phyloP scores from a whole-genome alignment of 2,329 filamentous ascomycete genomes.

The Cladophialophora psammophila region DNA sequence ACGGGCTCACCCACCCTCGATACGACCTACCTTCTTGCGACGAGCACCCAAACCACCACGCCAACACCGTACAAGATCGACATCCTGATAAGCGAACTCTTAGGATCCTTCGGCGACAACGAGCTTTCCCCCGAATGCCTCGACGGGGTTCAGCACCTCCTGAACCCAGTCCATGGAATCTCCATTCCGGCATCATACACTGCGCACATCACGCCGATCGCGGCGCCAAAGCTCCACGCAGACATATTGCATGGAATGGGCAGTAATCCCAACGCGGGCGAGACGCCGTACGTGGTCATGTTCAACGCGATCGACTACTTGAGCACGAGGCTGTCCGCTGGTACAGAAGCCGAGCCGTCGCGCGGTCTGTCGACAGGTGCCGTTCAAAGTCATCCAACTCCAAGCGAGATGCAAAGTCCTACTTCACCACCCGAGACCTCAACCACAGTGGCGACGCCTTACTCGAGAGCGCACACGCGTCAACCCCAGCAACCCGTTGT shows the following conservation, averaged over 20 bases:
- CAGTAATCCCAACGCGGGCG: constrained; percentile 73
- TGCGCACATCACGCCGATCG: constrained; percentile 89
- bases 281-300: constrained; percentile 94
- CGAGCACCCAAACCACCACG: constrained; percentile 25
- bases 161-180: constrained; percentile 81
- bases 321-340: constrained; percentile 63
- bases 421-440: constrained; percentile 21
- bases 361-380: not conserved
- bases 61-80: constrained; percentile 65
- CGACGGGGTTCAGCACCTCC: constrained; percentile 90
- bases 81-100: constrained; percentile 90
- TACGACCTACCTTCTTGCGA: constrained; percentile 30
- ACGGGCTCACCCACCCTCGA: constrained; percentile 62
- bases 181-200: constrained; percentile 95
- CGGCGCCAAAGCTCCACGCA: constrained; percentile 82
- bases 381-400: constrained; percentile 11
- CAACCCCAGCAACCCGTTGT: constrained; percentile 34
- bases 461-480: constrained; percentile 32
- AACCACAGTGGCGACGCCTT: constrained; percentile 13
- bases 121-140: constrained; percentile 96
- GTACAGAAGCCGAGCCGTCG: not conserved
- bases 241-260: constrained; percentile 73
- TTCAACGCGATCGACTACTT: constrained; percentile 89
- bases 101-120: constrained; percentile 96
- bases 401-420: constrained; percentile 2